Evolutionary conservation across 176 grass and related monocot genomes (phyloP).

Genomic region (Triticum dicoccoides): DNA sequence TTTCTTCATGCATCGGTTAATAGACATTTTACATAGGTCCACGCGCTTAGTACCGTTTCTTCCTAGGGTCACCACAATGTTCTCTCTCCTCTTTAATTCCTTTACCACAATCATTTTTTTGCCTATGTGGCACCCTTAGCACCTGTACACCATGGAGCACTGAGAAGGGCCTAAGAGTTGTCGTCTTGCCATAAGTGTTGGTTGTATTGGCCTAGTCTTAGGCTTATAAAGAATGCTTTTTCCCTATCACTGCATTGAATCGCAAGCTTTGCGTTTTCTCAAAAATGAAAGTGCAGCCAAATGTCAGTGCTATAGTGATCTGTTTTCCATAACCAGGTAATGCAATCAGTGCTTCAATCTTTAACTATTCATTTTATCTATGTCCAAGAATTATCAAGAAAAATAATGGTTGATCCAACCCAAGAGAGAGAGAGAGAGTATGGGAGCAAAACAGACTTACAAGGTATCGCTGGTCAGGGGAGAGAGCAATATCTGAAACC

Average conservation of each 20-base stretch:
- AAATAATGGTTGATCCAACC: neutral
- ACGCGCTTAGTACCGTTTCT: too few species aligned
- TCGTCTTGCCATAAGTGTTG: neutral
- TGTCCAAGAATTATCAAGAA: neutral
- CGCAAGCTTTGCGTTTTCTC: neutral
- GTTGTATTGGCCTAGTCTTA: neutral
- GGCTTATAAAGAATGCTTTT: too few species aligned
- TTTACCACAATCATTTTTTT: too few species aligned
- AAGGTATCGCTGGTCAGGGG: slow-evolving; percentile 67
- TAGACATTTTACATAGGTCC: too few species aligned
- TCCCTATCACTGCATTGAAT: too few species aligned
- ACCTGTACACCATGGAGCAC: too few species aligned
- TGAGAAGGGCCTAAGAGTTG: neutral
- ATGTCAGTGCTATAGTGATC: neutral
- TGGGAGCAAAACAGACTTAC: slow-evolving; percentile 35
- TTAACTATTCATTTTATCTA: neutral
- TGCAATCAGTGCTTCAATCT: neutral
- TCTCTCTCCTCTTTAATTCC: too few species aligned
- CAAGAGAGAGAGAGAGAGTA: neutral
- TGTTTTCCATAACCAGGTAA: neutral
- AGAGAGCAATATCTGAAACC: slow-evolving; percentile 81
- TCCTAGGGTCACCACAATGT: too few species aligned
- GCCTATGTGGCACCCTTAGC: too few species aligned
- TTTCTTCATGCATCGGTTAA: too few species aligned
- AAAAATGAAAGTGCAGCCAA: too few species aligned